Base-by-base conservation (phyloP, 176 grass and related monocot species). In the Zoysia pacifica region DNA sequence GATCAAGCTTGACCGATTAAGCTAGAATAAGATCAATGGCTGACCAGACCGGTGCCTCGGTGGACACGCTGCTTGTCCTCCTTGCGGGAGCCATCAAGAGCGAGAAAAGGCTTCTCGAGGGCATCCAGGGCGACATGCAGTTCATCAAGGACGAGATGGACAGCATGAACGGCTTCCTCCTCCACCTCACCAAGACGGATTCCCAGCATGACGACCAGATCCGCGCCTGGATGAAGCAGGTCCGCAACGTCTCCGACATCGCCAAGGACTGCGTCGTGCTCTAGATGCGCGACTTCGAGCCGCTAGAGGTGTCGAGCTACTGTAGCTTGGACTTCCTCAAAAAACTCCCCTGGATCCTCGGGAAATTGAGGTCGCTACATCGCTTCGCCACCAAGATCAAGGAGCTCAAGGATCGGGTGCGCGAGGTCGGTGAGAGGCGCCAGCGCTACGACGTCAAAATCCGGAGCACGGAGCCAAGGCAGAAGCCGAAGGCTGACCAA, bases 371-470 rank as follows among this genome's bases (percentile, higher is more conserved):
- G 2, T 46, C 36, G 2, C 52, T 50, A 65, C 65, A 80, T 65
- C 66, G 53, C 40, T 37, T 73, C 0, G 80, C 69, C 80, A 65
- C 0, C 0, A 14, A 64, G 80, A 65, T 82, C 69, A 11, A 10
- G 1, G 59, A 82, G 47, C 80, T 82, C 59, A 82, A 82, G 80
- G 59, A 7, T 11, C 80, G 80, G 11, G 80, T 73, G 16, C 8
- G 18, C 4, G 58, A 82, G 11, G 11, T 82, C 1, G 80, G 69
- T 1, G 69, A 82, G 55, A 14, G 80, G 12, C 80, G 69, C 16
- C 18, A 43, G 36, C 68, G 69, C 46, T 82, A 73, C 59, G 59
- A 37, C 47, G 48, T 82, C 80, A 73, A 0, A 16, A 59, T 73
- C 47, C 69, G 69, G 2, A 0, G 6, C 13, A 13, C 28, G 1